Percentiles rank a stretch among this genome's conserved stretches.
Evolutionary conservation across 768 basidiomycete species (phyloP).

Genomic region (Boletus reticulatus): DNA sequence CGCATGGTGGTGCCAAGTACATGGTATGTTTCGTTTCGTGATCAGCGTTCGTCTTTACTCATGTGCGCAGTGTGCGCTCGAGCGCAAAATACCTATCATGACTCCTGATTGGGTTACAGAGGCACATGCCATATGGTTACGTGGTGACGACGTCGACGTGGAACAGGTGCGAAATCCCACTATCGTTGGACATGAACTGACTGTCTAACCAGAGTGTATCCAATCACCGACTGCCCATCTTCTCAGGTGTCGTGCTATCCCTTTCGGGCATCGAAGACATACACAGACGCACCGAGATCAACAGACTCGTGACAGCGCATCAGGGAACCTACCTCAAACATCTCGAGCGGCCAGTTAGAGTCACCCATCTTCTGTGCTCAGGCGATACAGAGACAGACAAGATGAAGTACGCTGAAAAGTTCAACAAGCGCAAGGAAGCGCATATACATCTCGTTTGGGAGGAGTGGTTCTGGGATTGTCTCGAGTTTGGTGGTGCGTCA

Average conservation of each 20-base stretch:
- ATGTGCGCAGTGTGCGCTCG: slow-evolving; percentile 68
- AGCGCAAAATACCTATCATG: slow-evolving; percentile 78
- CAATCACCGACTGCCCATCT: slow-evolving; percentile 66
- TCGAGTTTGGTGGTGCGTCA: slow-evolving; percentile 64
- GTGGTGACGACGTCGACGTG: slow-evolving; percentile 76
- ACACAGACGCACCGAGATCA: slow-evolving; percentile 58
- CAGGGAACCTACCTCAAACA: slow-evolving; percentile 73
- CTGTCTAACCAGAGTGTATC: slow-evolving; percentile 47
- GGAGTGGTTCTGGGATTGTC: slow-evolving; percentile 95
- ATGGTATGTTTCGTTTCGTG: slow-evolving; percentile 42
- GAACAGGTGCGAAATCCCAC: slow-evolving; percentile 44
- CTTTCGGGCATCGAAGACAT: slow-evolving; percentile 74
- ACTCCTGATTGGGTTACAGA: slow-evolving; percentile 74
- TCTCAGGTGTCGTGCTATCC: slow-evolving; percentile 66
- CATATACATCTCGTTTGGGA: slow-evolving; percentile 85
- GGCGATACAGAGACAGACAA: slow-evolving; percentile 68
- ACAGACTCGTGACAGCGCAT: slow-evolving; percentile 52
- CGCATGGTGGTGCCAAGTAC: slow-evolving; percentile 86
- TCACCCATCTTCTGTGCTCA: slow-evolving; percentile 84
- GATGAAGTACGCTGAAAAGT: slow-evolving; percentile 75
- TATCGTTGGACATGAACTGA: not conserved
- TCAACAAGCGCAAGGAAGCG: slow-evolving; percentile 66
- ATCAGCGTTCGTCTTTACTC: not conserved
- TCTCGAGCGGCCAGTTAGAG: slow-evolving; percentile 72
- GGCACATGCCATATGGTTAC: slow-evolving; percentile 69